Evolutionary conservation across 768 basidiomycete genomes (phyloP).

Genomic region (Terana coerulea): DNA sequence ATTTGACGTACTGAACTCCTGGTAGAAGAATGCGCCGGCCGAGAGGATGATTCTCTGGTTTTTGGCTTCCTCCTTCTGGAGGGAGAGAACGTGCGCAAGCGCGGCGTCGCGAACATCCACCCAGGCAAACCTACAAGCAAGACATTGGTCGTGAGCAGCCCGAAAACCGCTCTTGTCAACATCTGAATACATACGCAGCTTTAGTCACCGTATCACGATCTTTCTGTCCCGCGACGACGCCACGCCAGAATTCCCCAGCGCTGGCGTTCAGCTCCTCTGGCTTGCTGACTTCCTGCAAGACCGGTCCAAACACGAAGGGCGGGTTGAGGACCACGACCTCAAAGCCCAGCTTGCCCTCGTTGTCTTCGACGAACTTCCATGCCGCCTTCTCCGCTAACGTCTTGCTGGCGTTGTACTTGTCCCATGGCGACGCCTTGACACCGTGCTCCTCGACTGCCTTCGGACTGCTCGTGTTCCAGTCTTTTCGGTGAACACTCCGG

Average conservation of each 20-base stretch:
- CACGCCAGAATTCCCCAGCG: slow-evolving; percentile 19
- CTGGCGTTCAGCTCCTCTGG: slow-evolving; percentile 37
- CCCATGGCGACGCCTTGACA: slow-evolving; percentile 30
- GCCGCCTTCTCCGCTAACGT: slow-evolving; percentile 55
- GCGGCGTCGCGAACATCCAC: slow-evolving; percentile 19
- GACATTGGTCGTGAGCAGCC: neutral
- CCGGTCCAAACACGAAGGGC: slow-evolving; percentile 32
- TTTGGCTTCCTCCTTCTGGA: slow-evolving; percentile 26
- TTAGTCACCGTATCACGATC: slow-evolving; percentile 14
- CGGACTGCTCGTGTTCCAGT: slow-evolving; percentile 58
- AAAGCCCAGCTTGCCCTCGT: slow-evolving; percentile 41
- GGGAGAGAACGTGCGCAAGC: slow-evolving; percentile 14
- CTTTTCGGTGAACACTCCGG: slow-evolving; percentile 31
- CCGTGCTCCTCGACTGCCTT: slow-evolving; percentile 47
- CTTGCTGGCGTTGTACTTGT: slow-evolving; percentile 55
- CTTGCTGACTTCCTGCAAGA: slow-evolving; percentile 31
- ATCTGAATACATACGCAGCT: slow-evolving; percentile 8
- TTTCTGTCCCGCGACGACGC: slow-evolving; percentile 18
- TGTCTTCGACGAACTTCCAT: slow-evolving; percentile 42
- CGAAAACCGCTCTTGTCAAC: neutral
- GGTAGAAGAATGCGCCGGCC: slow-evolving; percentile 10
- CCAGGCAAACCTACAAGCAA: slow-evolving; percentile 13
- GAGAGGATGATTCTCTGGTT: slow-evolving; percentile 35
- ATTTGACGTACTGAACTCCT: slow-evolving; percentile 16
- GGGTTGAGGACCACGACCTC: slow-evolving; percentile 51